Percentiles rank a stretch among this genome's conserved stretches.
Evolutionary conservation across 2,329 filamentous ascomycete genomes (phyloP).

Genomic region (Botrytis cinerea): DNA sequence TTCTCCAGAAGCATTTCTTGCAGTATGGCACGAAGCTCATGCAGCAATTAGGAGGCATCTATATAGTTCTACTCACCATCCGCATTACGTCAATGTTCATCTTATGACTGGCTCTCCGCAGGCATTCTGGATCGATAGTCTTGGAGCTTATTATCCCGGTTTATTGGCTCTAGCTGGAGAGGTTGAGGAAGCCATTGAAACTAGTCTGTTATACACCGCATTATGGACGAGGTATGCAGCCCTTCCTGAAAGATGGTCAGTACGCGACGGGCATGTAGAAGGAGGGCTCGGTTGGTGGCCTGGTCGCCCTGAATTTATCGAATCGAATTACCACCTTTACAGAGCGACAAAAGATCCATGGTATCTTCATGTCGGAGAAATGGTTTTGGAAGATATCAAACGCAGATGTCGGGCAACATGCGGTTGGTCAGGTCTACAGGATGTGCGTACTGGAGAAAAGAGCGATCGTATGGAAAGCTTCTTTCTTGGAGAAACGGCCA

Average conservation of each 20-base stretch:
- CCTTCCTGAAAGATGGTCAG: conserved; percentile 91
- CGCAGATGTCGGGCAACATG: conserved; percentile 86
- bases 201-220: conserved; percentile 87
- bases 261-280: conserved; percentile 80
- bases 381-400: conserved; percentile 87
- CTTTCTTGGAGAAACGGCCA: conserved; percentile 93
- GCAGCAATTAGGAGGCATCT: conserved; percentile 86
- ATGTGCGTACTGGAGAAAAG: conserved; percentile 79
- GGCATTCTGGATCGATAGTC: conserved; percentile 92
- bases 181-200: conserved; percentile 85
- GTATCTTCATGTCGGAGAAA: conserved; percentile 95
- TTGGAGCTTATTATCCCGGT: conserved; percentile 94
- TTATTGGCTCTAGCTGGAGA: conserved; percentile 84
- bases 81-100: conserved; percentile 91
- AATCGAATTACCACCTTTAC: conserved; percentile 96
- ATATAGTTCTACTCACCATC: conserved; percentile 82
- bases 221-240: conserved; percentile 95
- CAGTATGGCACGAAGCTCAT: conserved; percentile 83
- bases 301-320: conserved; percentile 92
- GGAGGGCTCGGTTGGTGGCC: conserved; percentile 92
- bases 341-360: conserved; percentile 90
- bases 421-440: conserved; percentile 88
- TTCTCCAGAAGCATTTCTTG: conserved; percentile 75
- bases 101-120: conserved; percentile 83
- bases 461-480: conserved; percentile 98